Base-by-base conservation (phyloP, 352 stramenopile species). In the Phytophthora colocasiae region DNA sequence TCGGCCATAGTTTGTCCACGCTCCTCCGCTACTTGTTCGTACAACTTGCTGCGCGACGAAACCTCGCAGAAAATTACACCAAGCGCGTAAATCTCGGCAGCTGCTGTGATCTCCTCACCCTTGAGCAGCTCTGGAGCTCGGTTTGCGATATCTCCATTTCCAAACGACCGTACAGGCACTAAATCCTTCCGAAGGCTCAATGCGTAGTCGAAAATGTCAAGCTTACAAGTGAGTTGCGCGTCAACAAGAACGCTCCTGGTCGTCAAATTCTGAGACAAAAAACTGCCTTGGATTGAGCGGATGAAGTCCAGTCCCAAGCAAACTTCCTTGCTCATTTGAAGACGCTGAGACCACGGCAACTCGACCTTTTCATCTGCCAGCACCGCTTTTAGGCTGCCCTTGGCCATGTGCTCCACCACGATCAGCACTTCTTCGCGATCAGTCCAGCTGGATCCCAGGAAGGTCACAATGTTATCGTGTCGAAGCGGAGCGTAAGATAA, bases 61-160 rank as follows among this genome's bases (percentile, higher is more conserved):
- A 94, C 77, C 60, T 92, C 85, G 46, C 83, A 94, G 27, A 94
- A 75, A 65, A 94, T 80, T 17, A 89, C 77, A 46, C 85, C 85
- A 24, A 94, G 63, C 9, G 84, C 82, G 34, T 91, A 94, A 11
- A 94, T 75, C 57, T 92, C 78, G 10, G 83, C 78, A 19, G 80
- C 71, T 8, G 39, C 24, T n/a, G 82, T 84, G n/a, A 81, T 40
- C 12, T 76, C 55, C 0, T 76, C 77, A 6, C 80, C 79, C 12
- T 59, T 65, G 5, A 94, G 77, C 15, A 94, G 32, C 49, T 94
- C 85, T 0, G 85, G 85, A 1, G 85, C 78, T 3, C 81, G 72
- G 17, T 66, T 69, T 4, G 69, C 70, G 39, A 92, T 90, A 57
- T 87, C 80, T 60, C 82, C 82, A 4, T 87, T 44, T 6, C 85